Conservation (phyloP, 1,139 yeast species). For the Saccharomycopsis crataegensis region DNA sequence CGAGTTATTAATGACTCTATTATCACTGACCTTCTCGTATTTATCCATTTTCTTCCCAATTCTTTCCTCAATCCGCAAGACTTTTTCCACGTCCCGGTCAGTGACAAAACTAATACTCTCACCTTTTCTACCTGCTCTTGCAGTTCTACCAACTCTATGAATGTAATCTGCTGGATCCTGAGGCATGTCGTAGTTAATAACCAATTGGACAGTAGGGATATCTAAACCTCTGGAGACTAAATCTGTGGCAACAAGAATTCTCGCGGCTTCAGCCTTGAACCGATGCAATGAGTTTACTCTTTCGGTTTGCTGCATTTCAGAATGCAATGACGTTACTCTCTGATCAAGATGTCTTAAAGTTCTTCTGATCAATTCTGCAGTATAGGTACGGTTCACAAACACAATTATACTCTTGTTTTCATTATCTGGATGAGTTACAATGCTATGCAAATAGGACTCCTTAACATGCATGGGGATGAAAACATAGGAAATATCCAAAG, state of each 20-base stretch:
- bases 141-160: constrained; percentile 99
- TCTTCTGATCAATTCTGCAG: constrained; percentile 82
- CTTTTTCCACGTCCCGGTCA: constrained; percentile 75
- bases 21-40: constrained; percentile 65
- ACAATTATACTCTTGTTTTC: constrained; percentile 66
- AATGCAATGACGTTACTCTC: constrained; percentile 83
- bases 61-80: constrained; percentile 80
- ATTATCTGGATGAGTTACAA: constrained; percentile 57
- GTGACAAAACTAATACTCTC: constrained; percentile 67
- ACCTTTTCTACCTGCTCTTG: constrained; percentile 93
- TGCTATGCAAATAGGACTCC: constrained; percentile 74
- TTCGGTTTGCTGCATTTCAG: constrained; percentile 90
- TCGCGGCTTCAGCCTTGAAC: constrained; percentile 90
- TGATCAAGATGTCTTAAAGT: constrained; percentile 66
- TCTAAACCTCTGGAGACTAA: constrained; percentile 97
- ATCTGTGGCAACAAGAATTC: constrained; percentile 88
- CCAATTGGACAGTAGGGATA: constrained; percentile 86
- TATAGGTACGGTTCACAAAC: constrained; percentile 82
- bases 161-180: constrained; percentile 95
- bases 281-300: constrained; percentile 86
- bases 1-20: constrained; percentile 63
- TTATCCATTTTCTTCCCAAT: constrained; percentile 71
- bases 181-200: constrained; percentile 86
- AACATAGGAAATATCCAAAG: constrained; percentile 50
- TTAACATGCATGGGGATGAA: constrained; percentile 76